A percentile compares a stretch with the other conserved stretches of the same genome.
These are phyloP conservation scores for Phytophthora parvispora DNA, from an alignment of 352 stramenopile genomes.

Conservation along the genomic window DNA sequence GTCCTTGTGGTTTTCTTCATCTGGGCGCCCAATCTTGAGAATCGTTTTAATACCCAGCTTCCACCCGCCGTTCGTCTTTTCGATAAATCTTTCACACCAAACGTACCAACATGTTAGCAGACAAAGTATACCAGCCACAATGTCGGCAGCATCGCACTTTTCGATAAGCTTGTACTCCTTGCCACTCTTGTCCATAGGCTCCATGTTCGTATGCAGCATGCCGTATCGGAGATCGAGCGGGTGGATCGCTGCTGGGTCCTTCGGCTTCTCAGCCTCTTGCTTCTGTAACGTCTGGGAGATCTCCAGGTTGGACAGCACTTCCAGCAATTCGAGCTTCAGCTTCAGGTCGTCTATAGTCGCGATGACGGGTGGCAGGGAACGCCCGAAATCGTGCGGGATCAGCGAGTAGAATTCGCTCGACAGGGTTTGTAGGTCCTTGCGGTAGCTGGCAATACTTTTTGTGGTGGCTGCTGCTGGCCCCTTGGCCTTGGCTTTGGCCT, in stretches of 20 bases:
- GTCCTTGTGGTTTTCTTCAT: constrained; percentile 53
- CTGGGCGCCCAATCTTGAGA: constrained; percentile 54
- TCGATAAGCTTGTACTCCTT: constrained; percentile 70
- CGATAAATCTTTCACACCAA: constrained; percentile 51
- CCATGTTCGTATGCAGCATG: constrained; percentile 60
- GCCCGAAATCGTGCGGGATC: constrained; percentile 77
- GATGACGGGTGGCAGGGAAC: constrained; percentile 59
- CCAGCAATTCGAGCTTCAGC: constrained; percentile 67
- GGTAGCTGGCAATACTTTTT: constrained; percentile 33
- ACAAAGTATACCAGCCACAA: background rate
- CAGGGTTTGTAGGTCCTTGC: constrained; percentile 53
- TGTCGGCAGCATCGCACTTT: constrained; percentile 23
- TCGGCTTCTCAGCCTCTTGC: constrained; percentile 36
- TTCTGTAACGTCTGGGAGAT: constrained; percentile 69
- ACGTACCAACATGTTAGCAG: background rate
- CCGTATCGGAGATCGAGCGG: constrained; percentile 64
- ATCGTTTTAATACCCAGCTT: constrained; percentile 61
- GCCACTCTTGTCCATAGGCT: constrained; percentile 38
- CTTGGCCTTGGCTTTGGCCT: constrained; percentile 35
- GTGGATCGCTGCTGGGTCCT: constrained; percentile 34
- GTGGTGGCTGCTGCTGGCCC: constrained; percentile 21
- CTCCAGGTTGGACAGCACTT: constrained; percentile 70
- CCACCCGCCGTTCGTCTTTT: constrained; percentile 54
- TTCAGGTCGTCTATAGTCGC: constrained; percentile 62
- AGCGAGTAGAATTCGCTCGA: constrained; percentile 79